Evolutionary conservation across 768 basidiomycete species (phyloP).

Genomic region (Lactarius tabidus): DNA sequence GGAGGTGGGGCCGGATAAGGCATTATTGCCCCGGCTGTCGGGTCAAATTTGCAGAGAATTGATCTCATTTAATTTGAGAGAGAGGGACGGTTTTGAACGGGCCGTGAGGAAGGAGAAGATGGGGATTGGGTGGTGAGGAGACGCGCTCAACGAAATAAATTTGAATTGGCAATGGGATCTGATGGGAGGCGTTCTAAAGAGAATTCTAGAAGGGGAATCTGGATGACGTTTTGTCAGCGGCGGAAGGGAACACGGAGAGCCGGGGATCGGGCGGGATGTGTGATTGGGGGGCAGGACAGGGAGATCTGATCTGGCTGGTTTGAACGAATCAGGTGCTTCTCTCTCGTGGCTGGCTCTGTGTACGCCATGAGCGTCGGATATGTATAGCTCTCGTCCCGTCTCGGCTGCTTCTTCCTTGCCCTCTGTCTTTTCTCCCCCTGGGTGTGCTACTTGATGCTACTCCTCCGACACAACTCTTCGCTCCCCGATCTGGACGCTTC

Average conservation of each 20-base stretch:
- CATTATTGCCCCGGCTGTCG: slow-evolving; percentile 18
- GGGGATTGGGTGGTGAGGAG: slow-evolving; percentile 27
- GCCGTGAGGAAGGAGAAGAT: slow-evolving; percentile 21
- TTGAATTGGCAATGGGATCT: slow-evolving; percentile 27
- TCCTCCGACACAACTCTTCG: slow-evolving; percentile 20
- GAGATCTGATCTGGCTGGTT: slow-evolving; percentile 15
- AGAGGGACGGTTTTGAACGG: slow-evolving; percentile 19
- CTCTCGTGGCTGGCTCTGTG: slow-evolving; percentile 23
- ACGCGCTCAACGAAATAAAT: slow-evolving; percentile 20
- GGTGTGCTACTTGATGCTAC: slow-evolving; percentile 22
- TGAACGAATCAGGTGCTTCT: slow-evolving; percentile 27
- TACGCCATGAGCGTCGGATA: slow-evolving; percentile 17
- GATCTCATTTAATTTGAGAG: slow-evolving; percentile 23
- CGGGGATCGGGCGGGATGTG: slow-evolving; percentile 25
- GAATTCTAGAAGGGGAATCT: slow-evolving; percentile 28
- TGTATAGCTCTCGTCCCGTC: slow-evolving; percentile 25
- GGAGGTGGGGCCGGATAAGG: slow-evolving; percentile 17
- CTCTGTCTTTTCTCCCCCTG: slow-evolving; percentile 25
- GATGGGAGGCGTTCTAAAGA: slow-evolving; percentile 22
- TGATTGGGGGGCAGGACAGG: slow-evolving; percentile 17
- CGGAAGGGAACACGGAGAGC: slow-evolving; percentile 27
- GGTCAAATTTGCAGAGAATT: slow-evolving; percentile 17
- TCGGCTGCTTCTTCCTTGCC: slow-evolving; percentile 25
- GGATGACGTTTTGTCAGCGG: slow-evolving; percentile 30
- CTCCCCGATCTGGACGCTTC: slow-evolving; percentile 24